Conservation (phyloP, 257 asterid genomes). For the Nicotiana knightiana region DNA sequence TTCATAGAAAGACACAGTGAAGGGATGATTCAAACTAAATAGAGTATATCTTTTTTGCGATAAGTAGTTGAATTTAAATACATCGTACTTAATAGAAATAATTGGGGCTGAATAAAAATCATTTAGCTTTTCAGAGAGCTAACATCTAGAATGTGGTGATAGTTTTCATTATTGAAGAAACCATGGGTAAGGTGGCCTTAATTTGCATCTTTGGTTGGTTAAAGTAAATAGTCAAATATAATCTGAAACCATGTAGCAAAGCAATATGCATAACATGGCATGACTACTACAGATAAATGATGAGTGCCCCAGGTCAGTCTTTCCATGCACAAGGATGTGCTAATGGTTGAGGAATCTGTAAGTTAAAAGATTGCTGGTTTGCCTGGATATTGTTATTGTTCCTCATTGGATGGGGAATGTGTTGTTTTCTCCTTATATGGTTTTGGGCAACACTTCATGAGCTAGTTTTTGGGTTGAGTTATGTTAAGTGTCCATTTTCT, state of each 20-base stretch:
- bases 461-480: not conserved
- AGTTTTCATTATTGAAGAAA: constrained; percentile 2
- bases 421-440: not conserved
- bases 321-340: not conserved
- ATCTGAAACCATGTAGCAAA: not conserved
- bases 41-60: not conserved
- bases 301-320: not conserved
- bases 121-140: not conserved
- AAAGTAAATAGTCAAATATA: not conserved
- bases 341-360: constrained; percentile 2
- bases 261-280: not conserved
- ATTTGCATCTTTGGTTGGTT: not conserved
- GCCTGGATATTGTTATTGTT: not conserved
- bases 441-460: not conserved
- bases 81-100: not conserved
- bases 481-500: not conserved
- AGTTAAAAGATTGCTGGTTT: not conserved
- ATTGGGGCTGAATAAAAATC: not conserved
- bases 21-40: not conserved
- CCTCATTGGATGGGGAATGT: not conserved
- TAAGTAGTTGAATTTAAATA: not conserved
- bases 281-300: constrained; percentile 3
- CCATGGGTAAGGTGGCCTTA: not conserved
- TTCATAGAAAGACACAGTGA: not conserved
- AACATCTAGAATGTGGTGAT: not conserved